phyloP scores from a whole-genome alignment of 1,284 basidiomycete species.

The Acaromyces ingoldii region DNA sequence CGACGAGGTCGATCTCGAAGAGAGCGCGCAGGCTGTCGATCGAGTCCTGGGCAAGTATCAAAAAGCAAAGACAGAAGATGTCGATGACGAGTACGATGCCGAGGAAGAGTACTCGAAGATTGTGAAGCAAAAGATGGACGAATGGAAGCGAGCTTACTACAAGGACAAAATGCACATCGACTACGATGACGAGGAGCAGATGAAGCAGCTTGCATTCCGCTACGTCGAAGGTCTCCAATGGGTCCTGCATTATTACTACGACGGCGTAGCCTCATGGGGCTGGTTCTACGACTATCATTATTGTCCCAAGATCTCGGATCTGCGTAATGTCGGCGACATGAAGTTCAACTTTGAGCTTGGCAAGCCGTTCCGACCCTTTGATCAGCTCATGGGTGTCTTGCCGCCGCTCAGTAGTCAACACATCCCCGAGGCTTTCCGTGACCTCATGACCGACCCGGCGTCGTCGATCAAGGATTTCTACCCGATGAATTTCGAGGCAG shows the following conservation, averaged over 20 bases:
- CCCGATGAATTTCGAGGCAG: conserved; percentile 80
- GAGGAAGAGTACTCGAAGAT: conserved; percentile 61
- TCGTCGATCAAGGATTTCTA: conserved; percentile 95
- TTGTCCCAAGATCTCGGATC: conserved; percentile 67
- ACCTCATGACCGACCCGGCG: conserved; percentile 78
- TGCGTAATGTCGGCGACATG: conserved; percentile 72
- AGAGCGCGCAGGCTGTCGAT: conserved; percentile 67
- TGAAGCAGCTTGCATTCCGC: conserved; percentile 52
- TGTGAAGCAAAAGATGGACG: conserved; percentile 75
- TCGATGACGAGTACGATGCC: conserved; percentile 3
- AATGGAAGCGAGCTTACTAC: conserved; percentile 90
- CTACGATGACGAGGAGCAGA: conserved; percentile 58
- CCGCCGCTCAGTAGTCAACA: conserved; percentile 82
- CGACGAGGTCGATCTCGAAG: conserved; percentile 45
- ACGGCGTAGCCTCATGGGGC: conserved; percentile 91
- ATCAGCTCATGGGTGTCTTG: conserved; percentile 97
- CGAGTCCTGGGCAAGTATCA: conserved; percentile 82
- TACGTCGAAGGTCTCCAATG: conserved; percentile 96
- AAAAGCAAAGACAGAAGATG: conserved; percentile 60
- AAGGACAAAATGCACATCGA: conserved; percentile 52
- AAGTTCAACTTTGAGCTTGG: conserved; percentile 80
- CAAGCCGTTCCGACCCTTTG: conserved; percentile 84
- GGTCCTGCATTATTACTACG: conserved; percentile 99
- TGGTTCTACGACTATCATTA: conserved; percentile 99
- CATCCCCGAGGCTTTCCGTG: conserved; percentile 80